A percentile compares a stretch with the other conserved stretches of the same genome.
These are phyloP conservation scores for Puccinia triticina DNA, from an alignment of 1,284 basidiomycete species.

Conservation along the genomic window DNA sequence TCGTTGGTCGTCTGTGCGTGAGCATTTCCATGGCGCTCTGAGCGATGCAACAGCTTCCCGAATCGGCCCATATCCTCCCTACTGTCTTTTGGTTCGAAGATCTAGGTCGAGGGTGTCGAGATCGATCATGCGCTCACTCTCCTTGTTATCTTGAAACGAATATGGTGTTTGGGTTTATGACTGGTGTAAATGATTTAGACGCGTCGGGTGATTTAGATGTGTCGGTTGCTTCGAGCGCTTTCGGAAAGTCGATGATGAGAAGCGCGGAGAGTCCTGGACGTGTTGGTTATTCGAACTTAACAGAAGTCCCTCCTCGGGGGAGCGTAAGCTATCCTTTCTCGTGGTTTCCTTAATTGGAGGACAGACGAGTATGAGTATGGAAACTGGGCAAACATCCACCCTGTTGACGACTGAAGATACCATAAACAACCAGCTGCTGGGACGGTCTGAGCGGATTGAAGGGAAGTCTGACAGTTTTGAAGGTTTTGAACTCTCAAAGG, in stretches of 20 bases:
- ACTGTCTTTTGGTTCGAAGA: not conserved
- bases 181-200: not conserved
- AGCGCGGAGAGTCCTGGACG: too few relatives aligned
- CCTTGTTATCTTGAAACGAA: too few relatives aligned
- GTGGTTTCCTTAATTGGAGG: constrained; percentile 24
- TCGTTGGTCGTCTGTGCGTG: not conserved
- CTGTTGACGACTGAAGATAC: constrained; percentile 12
- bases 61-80: constrained; percentile 20
- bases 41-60: constrained; percentile 26
- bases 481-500: not conserved
- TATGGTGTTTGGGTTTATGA: too few relatives aligned
- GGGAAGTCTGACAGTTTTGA: not conserved
- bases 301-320: too few relatives aligned
- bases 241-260: not conserved
- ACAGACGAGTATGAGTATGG: not conserved
- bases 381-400: constrained; percentile 28
- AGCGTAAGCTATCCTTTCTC: too few relatives aligned
- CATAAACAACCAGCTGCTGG: constrained; percentile 4
- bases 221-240: not conserved
- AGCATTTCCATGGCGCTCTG: constrained; percentile 10
- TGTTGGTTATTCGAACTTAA: not conserved
- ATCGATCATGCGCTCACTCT: not conserved
- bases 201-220: not conserved
- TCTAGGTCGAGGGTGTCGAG: not conserved
- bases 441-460: not conserved